Evolutionary conservation across 2,329 filamentous ascomycete species (phyloP), one percentile per base, ranked within the genome.

Genomic region (Helicocarpus griseus): DNA sequence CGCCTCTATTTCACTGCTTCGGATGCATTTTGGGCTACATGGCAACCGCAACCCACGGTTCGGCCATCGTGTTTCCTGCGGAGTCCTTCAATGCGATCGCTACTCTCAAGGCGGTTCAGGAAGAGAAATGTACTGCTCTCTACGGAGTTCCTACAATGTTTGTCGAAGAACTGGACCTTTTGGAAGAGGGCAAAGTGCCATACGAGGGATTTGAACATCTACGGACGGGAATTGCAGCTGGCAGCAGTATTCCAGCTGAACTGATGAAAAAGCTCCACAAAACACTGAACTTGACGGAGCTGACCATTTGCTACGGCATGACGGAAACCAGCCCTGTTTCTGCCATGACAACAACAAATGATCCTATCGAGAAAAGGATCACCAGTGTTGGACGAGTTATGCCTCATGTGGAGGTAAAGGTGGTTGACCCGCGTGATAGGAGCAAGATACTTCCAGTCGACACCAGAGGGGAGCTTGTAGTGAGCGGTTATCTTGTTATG

Each of bases 131-230:
- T 43, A 86, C 83, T 0, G 83, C 79, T 0, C 78, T 96, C 0
- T 93, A 96, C 67, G 90, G 91, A 52, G 91, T 97, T 0, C 82
- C 88, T 3, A 97, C 91, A 49, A 98, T 97, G 93, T 91, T 95
- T 61, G 79, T 85, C n/a, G 84, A 90, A 24, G 83, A 94, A 61
- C 78, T 97, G 4, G 88, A 94, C 58, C 77, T 90, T 1, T 77
- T 96, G 6, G 75, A 82, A 28, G 69, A 73, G 22, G 73, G 75
- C 14, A 64, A 67, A 29, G 60, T 77, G 2, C 56, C 70, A 0
- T 54, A 71, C 31, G 67, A 75, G 50, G 82, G 82, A 0, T 85
- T 86, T 61, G 68, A 82, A 48, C 65, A 81, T 56, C 74, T 97
- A 4, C 77, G 83, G 40, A 97, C 91, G n/a, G 93, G 93, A 28